Evolutionary conservation across 371 early-diverging fungal genomes (phyloP), one percentile per base, ranked within the genome.

Genomic region (Basidiobolus meristosporus): DNA sequence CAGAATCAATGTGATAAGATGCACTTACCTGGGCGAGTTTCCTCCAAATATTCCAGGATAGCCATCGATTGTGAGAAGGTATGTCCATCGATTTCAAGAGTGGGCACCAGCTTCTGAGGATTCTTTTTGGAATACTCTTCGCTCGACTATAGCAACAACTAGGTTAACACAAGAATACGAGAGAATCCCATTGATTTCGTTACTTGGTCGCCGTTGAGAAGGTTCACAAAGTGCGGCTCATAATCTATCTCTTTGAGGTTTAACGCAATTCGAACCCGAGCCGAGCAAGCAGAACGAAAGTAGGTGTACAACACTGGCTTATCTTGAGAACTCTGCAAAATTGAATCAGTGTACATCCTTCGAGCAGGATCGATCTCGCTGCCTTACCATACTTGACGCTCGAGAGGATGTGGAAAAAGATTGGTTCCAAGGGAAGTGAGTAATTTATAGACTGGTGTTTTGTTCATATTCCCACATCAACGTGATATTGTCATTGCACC

Each of bases 1-100:
- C 23, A 11, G 29, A 12, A 31, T 32, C 23, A 19, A 34, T 15
- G 9, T 19, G 21, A 15, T 32, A 11, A 11, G n/a, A 15, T 26
- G 20, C n/a, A 28, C 31, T 30, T 53, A 51, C 73, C 63, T 7
- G 85, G 73, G 41, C 69, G 50, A 10, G 64, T 52, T 42, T 91
- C 90, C 33, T 93, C 91, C 5, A 93, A 56, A 45, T 85, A 86
- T 51, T 92, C 89, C 23, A 88, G 41, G 33, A 91, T 90, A 17
- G 90, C 79, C 35, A 74, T 46, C 5, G 84, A 84, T 55, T 85
- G 79, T 21, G 59, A 56, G 26, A 88, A 32, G 3, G 50, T 29
- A 18, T 60, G 38, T 7, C 70, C 70, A 34, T 76, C 70, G 17
- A 75, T 65, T 5, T 70, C 40, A 14, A 77, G 60, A 16, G 71